phyloP scores from a whole-genome alignment of 352 stramenopile genomes.

The Phytopythium cucurbitacearum region DNA sequence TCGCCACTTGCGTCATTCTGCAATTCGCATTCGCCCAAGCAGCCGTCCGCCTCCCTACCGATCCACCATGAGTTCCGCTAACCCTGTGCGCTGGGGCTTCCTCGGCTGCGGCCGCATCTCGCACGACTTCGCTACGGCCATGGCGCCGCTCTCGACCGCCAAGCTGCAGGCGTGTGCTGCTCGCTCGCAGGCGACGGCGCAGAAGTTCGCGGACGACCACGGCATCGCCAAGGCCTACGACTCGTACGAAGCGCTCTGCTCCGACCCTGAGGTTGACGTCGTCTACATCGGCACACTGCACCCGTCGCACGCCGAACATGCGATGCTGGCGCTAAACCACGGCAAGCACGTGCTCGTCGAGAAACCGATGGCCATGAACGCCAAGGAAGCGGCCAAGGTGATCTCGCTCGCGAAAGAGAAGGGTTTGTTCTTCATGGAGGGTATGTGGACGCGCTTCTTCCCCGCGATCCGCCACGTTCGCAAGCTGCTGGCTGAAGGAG shows the following conservation, averaged over 20 bases:
- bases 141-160: conserved; percentile 21
- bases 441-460: conserved; percentile 87
- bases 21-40: no score
- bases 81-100: conserved; percentile 28
- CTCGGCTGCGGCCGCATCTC: conserved; percentile 52
- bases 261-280: conserved; percentile 76
- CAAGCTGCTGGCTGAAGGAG: conserved; percentile 27
- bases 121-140: conserved; percentile 39
- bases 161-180: conserved; percentile 38
- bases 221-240: conserved; percentile 58
- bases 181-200: conserved; percentile 24
- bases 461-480: conserved; percentile 50
- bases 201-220: conserved; percentile 29
- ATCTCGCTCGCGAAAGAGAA: conserved; percentile 45
- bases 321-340: conserved; percentile 54
- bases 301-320: conserved; percentile 65
- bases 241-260: conserved; percentile 74
- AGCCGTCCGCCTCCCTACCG: no score
- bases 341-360: conserved; percentile 89
- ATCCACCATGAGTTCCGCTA: no score
- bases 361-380: conserved; percentile 86
- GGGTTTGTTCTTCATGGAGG: conserved; percentile 75
- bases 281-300: conserved; percentile 90
- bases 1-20: no score
- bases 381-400: conserved; percentile 57